Conservation (phyloP, 2,329 filamentous ascomycete species). For the Apiospora koreana region DNA sequence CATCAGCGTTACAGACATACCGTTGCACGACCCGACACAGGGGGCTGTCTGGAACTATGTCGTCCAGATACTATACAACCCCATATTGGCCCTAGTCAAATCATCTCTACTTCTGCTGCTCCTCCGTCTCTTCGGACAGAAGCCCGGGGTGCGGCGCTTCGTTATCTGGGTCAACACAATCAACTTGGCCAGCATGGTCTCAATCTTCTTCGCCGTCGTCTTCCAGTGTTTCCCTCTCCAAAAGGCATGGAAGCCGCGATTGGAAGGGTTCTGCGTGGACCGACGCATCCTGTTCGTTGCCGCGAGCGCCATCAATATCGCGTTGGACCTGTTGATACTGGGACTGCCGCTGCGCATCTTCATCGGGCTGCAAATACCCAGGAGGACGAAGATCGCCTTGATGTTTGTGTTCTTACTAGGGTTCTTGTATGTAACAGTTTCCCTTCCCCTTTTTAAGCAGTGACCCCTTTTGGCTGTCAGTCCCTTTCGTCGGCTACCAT, state of each 20-base stretch:
- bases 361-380: constrained; percentile 39
- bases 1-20: constrained; percentile 21
- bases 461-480: neutral
- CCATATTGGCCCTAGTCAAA: constrained; percentile 47
- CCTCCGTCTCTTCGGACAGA: constrained; percentile 41
- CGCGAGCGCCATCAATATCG: constrained; percentile 38
- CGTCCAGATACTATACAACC: constrained; percentile 45
- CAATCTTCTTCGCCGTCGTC: constrained; percentile 34
- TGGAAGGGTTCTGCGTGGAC: constrained; percentile 34
- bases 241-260: constrained; percentile 31
- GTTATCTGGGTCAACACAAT: constrained; percentile 35
- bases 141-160: constrained; percentile 32
- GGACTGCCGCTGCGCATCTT: constrained; percentile 43
- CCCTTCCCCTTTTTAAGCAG: too few species aligned
- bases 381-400: constrained; percentile 38
- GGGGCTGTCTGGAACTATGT: constrained; percentile 36
- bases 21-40: constrained; percentile 22
- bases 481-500: neutral
- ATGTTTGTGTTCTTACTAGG: constrained; percentile 42
- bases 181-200: constrained; percentile 29
- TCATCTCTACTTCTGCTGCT: constrained; percentile 47
- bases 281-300: constrained; percentile 34
- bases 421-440: constrained; percentile 21
- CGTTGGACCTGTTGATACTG: constrained; percentile 42
- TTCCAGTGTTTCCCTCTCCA: constrained; percentile 48